Conservation (phyloP, 495 filamentous ascomycete species). For the Venustampulla echinocandica region DNA sequence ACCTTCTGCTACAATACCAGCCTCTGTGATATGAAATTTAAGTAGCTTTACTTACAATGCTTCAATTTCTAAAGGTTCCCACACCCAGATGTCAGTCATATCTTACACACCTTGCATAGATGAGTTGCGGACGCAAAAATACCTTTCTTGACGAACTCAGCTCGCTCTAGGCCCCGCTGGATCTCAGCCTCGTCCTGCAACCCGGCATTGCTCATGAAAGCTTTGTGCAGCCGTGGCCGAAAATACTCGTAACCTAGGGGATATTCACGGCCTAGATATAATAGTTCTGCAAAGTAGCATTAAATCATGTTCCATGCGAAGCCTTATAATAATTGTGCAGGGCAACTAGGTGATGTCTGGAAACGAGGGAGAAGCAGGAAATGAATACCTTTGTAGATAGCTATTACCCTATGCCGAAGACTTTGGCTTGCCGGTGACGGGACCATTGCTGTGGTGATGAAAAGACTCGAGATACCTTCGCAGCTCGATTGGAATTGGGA, state of each 20-base stretch:
- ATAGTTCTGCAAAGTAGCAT: constrained; percentile 52
- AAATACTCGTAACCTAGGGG: constrained; percentile 84
- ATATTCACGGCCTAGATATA: constrained; percentile 79
- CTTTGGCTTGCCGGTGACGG: constrained; percentile 22
- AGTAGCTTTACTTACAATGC: constrained; percentile 58
- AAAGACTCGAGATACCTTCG: neutral
- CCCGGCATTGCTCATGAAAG: constrained; percentile 66
- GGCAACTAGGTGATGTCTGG: no score
- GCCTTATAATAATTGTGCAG: no score
- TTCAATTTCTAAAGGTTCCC: constrained; percentile 56
- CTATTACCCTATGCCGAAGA: constrained; percentile 72
- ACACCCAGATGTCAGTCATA: constrained; percentile 4
- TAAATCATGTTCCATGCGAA: neutral
- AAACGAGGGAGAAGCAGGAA: constrained; percentile 1
- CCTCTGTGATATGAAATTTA: no score
- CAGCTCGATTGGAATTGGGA: no score
- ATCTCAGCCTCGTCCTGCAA: constrained; percentile 69
- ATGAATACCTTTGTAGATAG: constrained; percentile 78
- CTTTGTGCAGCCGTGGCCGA: constrained; percentile 67
- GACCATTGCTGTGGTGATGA: constrained; percentile 2
- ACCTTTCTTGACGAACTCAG: constrained; percentile 90
- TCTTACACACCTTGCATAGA: no score
- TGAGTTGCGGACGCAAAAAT: no score
- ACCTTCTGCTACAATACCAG: no score
- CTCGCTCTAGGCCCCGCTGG: constrained; percentile 60